Evolutionary conservation across 2,329 filamentous ascomycete genomes (phyloP), one percentile per base, ranked within the genome.

Genomic region (Hypoxylon rubiginosum): DNA sequence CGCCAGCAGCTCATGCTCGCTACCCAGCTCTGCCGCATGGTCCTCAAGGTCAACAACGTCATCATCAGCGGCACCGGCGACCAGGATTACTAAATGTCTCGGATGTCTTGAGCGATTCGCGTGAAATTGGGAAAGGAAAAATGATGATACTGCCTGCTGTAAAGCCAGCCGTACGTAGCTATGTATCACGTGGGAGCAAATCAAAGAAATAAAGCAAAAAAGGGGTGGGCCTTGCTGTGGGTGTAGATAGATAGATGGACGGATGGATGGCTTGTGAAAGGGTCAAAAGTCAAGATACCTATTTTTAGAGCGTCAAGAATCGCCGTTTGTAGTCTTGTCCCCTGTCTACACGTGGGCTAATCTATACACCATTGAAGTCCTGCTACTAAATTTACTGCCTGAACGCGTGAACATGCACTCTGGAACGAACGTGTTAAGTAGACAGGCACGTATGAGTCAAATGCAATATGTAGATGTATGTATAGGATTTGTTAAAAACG

Each of bases 11-110:
- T 99, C 66, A 89, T 97, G 83, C 88, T 99, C 71, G 96, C 96
- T 32, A 99, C 97, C 56, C 96, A 99, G 84, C 85, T 99, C 72
- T 98, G 96, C 85, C 90, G 96, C 72, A 98, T 99, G 95, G 94
- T 97, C 72, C 86, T 97, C 73, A 97, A 97, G 89, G 90, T 94
- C 78, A 97, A 97, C 85, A 97, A 97, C 79, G 94, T 97, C 71
- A 97, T 97, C 80, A 90, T 97, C 74, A 89, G 93, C 64, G 94
- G 94, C 61, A 89, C 88, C 70, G 94, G 94, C 72, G 92, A 97
- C 69, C 89, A 95, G 71, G 94, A 97, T 74, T 97, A 91, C 81
- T 97, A 91, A 41, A 48, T 21, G 10, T 9, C 15, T 48, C 32
- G 58, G 39, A 39, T 39, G 30, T 43, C 15, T 17, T 21, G 19